Conservation (phyloP, 768 basidiomycete species). For the Mycena amicta region DNA sequence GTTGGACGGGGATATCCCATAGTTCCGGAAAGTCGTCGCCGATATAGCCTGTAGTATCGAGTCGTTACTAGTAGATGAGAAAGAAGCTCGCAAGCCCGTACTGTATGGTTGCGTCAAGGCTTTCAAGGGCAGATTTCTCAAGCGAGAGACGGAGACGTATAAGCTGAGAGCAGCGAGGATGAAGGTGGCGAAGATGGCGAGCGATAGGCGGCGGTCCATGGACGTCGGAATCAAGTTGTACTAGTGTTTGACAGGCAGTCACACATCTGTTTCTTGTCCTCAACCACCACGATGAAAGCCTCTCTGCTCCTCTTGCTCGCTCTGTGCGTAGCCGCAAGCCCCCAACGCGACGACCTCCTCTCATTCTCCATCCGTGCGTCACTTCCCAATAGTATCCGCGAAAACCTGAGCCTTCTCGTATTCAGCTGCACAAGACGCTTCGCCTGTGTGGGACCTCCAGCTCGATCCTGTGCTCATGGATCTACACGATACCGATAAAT, state of each 20-base stretch:
- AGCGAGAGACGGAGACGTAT: not conserved
- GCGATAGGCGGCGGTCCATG: not conserved
- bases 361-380: not conserved
- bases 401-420: no score
- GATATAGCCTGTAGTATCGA: constrained; percentile 26
- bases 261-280: not conserved
- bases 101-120: not conserved
- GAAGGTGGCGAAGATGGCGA: not conserved
- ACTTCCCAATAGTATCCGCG: no score
- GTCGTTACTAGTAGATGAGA: not conserved
- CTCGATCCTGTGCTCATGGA: constrained; percentile 24
- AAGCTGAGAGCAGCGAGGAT: not conserved
- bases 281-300: not conserved
- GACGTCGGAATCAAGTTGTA: not conserved
- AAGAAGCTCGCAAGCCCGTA: not conserved
- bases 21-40: constrained; percentile 32
- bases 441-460: constrained; percentile 26
- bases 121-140: not conserved
- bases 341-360: no score
- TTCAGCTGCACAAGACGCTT: not conserved
- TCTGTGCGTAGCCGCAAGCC: not conserved
- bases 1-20: constrained; percentile 24
- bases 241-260: not conserved
- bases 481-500: constrained; percentile 28
- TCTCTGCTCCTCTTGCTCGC: not conserved